Conservation (phyloP, 257 asterid species). For the Solanum appendiculatum region DNA sequence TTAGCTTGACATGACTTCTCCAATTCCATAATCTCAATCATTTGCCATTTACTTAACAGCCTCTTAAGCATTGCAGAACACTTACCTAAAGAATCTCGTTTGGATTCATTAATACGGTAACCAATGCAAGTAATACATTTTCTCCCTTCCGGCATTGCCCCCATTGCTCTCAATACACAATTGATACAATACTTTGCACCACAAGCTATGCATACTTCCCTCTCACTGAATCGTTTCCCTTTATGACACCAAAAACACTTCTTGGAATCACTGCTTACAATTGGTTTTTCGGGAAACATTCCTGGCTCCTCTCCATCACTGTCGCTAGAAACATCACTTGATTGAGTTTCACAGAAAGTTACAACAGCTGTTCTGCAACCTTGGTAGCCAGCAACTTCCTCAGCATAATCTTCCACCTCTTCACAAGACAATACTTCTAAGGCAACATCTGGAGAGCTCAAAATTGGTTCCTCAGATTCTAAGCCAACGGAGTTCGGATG, state of each 20-base stretch:
- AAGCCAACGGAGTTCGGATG: background rate
- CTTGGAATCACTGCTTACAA: slow-evolving; percentile 27
- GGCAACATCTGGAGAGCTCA: slow-evolving; percentile 14
- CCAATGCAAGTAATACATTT: slow-evolving; percentile 69
- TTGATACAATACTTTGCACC: slow-evolving; percentile 63
- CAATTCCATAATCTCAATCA: slow-evolving; percentile 39
- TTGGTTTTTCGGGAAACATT: slow-evolving; percentile 22
- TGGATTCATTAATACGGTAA: slow-evolving; percentile 47
- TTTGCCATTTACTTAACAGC: slow-evolving; percentile 26
- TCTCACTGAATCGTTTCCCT: slow-evolving; percentile 42
- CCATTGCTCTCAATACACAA: slow-evolving; percentile 89
- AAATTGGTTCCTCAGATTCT: slow-evolving; percentile 11
- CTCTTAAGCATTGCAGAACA: slow-evolving; percentile 54
- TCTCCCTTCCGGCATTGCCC: slow-evolving; percentile 94
- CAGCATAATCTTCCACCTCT: slow-evolving; percentile 19
- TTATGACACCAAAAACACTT: slow-evolving; percentile 61
- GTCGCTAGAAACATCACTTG: slow-evolving; percentile 18
- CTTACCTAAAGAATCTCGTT: slow-evolving; percentile 59
- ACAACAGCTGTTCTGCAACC: slow-evolving; percentile 28
- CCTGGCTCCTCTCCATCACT: slow-evolving; percentile 21
- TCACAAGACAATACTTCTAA: slow-evolving; percentile 15
- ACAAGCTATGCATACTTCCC: slow-evolving; percentile 75
- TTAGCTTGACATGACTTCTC: slow-evolving; percentile 57
- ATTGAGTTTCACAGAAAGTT: slow-evolving; percentile 31
- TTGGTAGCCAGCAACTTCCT: slow-evolving; percentile 15